These are phyloP conservation scores for Moniliophthora roreri DNA, from an alignment of 1,284 basidiomycete species.

Conservation along the genomic window DNA sequence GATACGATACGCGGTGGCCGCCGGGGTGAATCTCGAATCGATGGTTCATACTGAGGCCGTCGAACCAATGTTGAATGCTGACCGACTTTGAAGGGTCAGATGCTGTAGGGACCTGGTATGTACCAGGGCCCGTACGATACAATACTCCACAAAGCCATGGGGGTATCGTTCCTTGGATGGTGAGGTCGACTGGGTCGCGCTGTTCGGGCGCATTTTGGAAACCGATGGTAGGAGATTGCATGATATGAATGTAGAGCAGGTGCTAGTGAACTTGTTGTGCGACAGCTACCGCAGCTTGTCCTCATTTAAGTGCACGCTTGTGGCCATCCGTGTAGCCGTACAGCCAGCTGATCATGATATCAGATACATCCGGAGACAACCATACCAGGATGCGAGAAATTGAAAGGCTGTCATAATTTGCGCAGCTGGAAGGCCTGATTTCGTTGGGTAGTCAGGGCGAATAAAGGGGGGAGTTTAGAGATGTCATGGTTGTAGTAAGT, in stretches of 20 bases:
- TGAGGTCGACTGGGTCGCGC: constrained; percentile 11
- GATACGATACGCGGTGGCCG: constrained; percentile 20
- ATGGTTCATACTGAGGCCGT: constrained; percentile 26
- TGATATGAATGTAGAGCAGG: neutral
- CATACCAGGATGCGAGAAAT: too few relatives aligned
- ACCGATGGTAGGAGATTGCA: constrained; percentile 7
- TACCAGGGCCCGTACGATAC: constrained; percentile 27
- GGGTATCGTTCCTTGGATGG: constrained; percentile 17
- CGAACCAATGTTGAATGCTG: constrained; percentile 26
- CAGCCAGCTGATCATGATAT: too few relatives aligned
- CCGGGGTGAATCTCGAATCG: constrained; percentile 22
- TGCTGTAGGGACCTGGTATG: constrained; percentile 19
- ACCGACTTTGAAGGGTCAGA: constrained; percentile 12
- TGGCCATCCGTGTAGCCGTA: too few relatives aligned
- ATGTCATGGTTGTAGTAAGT: too few relatives aligned
- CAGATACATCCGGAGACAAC: too few relatives aligned
- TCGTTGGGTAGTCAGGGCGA: too few relatives aligned
- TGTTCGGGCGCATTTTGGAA: constrained; percentile 13
- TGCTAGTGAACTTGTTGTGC: too few relatives aligned
- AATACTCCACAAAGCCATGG: constrained; percentile 24
- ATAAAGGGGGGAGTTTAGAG: too few relatives aligned
- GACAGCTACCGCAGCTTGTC: too few relatives aligned
- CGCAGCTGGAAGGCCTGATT: too few relatives aligned
- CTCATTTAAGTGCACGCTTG: neutral
- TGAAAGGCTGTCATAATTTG: too few relatives aligned